These are phyloP conservation scores for Mycosarcoma maydis DNA, from an alignment of 1,284 basidiomycete species.

Conservation along the genomic window DNA sequence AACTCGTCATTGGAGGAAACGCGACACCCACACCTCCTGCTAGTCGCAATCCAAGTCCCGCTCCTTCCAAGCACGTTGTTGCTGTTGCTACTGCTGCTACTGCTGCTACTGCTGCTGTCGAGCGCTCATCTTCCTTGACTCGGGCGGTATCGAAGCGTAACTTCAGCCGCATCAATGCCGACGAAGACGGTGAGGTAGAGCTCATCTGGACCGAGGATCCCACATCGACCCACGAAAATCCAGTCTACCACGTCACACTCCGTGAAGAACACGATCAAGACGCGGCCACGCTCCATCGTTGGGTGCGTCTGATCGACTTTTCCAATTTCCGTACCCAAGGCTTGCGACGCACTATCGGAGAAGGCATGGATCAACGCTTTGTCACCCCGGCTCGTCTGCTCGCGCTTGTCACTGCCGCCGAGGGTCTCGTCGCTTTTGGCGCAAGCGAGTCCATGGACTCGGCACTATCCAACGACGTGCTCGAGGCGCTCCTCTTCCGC, in stretches of 20 bases:
- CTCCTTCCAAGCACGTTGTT: slow-evolving; percentile 9
- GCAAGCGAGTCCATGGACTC: slow-evolving; percentile 65
- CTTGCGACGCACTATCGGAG: slow-evolving; percentile 88
- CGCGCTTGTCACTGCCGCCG: slow-evolving; percentile 58
- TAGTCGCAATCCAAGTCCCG: slow-evolving; percentile 39
- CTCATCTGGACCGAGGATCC: slow-evolving; percentile 55
- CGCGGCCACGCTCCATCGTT: slow-evolving; percentile 34
- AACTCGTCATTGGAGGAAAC: slow-evolving; percentile 41
- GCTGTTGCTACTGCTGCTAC: neutral
- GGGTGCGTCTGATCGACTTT: slow-evolving; percentile 71
- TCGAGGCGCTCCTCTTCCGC: slow-evolving; percentile 64
- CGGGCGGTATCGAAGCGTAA: slow-evolving; percentile 17
- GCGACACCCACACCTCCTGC: slow-evolving; percentile 26
- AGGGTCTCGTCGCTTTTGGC: slow-evolving; percentile 62
- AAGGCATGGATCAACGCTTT: slow-evolving; percentile 87
- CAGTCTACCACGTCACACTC: slow-evolving; percentile 52
- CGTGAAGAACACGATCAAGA: slow-evolving; percentile 42
- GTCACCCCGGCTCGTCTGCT: slow-evolving; percentile 85
- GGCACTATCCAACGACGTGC: slow-evolving; percentile 59
- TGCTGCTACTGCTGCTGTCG: neutral
- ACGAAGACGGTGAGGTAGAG: slow-evolving; percentile 50
- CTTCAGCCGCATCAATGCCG: slow-evolving; percentile 37
- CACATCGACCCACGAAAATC: slow-evolving; percentile 33
- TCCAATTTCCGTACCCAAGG: slow-evolving; percentile 94
- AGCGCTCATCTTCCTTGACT: slow-evolving; percentile 16